Evolutionary conservation across 2,329 filamentous ascomycete species (phyloP).

Genomic region (Aspergillus uvarum): DNA sequence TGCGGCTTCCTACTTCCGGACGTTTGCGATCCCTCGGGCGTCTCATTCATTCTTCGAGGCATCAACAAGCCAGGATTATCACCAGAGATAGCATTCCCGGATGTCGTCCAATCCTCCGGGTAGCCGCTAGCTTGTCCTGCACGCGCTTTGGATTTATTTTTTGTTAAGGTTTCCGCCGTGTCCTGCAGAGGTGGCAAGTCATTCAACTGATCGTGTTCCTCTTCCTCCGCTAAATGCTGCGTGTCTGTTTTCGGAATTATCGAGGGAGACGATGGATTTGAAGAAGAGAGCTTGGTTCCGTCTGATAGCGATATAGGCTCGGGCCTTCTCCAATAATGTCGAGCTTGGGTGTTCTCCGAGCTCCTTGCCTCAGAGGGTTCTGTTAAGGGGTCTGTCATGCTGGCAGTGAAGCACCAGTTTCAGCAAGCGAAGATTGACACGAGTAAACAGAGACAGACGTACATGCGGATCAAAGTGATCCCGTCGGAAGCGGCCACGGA

Average conservation of each 20-base stretch:
- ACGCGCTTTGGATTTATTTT: conserved; percentile 11
- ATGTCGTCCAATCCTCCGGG: conserved; percentile 11
- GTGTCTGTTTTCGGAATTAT: conserved; percentile 18
- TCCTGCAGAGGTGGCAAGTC: conserved; percentile 2
- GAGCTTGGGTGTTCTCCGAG: conserved; percentile 18
- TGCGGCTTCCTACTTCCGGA: conserved; percentile 25
- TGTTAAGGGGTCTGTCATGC: conserved; percentile 26
- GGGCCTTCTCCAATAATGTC: conserved; percentile 20
- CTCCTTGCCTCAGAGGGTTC: conserved; percentile 21
- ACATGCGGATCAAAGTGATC: conserved; percentile 25
- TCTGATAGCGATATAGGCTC: conserved; percentile 22
- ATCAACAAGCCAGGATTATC: conserved; percentile 25
- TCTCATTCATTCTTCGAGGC: conserved; percentile 27
- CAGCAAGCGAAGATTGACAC: not conserved
- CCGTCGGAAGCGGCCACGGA: conserved; percentile 11
- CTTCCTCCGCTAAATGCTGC: conserved; percentile 16
- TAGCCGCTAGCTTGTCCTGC: conserved; percentile 8
- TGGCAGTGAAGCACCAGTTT: conserved; percentile 4
- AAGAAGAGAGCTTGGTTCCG: conserved; percentile 26
- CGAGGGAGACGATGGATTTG: conserved; percentile 30
- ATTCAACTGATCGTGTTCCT: conserved; percentile 13
- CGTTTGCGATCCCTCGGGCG: conserved; percentile 24
- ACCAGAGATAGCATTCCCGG: conserved; percentile 17
- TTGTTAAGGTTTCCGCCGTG: conserved; percentile 7
- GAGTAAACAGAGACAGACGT: conserved; percentile 1